These are phyloP conservation scores for Puccinia coronata DNA, from an alignment of 1,284 basidiomycete species.

Conservation along the genomic window DNA sequence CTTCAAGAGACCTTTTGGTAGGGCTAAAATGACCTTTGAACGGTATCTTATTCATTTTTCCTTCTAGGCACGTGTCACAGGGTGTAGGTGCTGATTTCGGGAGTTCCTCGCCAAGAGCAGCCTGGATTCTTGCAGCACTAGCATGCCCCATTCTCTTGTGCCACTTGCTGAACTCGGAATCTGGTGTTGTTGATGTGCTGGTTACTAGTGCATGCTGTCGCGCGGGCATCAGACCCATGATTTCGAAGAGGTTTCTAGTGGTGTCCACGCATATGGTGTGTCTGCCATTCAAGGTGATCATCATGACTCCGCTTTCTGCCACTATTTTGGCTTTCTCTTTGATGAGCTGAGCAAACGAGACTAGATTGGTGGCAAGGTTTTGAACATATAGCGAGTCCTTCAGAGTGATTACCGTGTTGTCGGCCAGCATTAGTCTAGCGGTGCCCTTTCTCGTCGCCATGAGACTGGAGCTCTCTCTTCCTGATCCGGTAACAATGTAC, in stretches of 20 bases:
- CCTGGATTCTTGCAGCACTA: neutral
- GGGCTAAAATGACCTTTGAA: neutral
- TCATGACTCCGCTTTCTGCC: too few species aligned
- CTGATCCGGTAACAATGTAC: neutral
- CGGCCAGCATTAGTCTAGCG: neutral
- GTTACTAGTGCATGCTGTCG: too few species aligned
- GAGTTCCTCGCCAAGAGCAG: neutral
- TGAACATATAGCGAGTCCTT: neutral
- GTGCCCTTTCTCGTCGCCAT: neutral
- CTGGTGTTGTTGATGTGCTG: too few species aligned
- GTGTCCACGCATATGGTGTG: too few species aligned
- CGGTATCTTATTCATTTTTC: neutral
- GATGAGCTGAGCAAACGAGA: too few species aligned
- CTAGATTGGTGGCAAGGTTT: neutral
- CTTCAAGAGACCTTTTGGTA: neutral
- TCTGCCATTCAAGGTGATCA: too few species aligned
- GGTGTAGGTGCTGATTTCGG: neutral
- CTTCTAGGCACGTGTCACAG: neutral
- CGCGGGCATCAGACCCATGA: too few species aligned
- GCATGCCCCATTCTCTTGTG: neutral
- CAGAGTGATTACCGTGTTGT: neutral
- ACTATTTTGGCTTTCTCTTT: too few species aligned
- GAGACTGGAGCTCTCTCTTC: neutral
- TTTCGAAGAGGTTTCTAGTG: too few species aligned
- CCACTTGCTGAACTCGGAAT: neutral